Conservation (phyloP, 176 grass and related monocot genomes). For the Poa pratensis region DNA sequence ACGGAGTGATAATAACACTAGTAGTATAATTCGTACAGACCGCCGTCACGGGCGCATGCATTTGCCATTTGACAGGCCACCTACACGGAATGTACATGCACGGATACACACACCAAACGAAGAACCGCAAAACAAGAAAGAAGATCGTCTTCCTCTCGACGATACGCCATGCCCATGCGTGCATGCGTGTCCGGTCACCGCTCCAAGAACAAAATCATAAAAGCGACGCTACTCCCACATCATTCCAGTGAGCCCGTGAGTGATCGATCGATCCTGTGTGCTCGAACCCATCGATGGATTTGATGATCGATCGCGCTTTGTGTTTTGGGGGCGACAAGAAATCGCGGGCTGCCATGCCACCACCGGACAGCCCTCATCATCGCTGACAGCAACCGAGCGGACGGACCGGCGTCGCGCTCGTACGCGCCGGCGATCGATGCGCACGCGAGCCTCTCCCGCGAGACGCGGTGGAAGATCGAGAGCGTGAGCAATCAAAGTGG, state of each 20-base stretch:
- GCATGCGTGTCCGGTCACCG: not conserved
- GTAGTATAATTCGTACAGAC: not conserved
- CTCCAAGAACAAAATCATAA: not conserved
- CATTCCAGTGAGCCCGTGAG: not conserved
- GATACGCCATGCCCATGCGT: not conserved
- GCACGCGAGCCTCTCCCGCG: not conserved
- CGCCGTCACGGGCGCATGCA: not conserved
- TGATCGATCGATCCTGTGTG: not conserved
- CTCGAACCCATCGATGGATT: not conserved
- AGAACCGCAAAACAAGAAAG: not conserved
- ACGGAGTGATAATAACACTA: too few species aligned
- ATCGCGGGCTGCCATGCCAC: conserved; percentile 9
- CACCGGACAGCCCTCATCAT: not conserved
- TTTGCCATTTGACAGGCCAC: not conserved
- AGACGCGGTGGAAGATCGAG: not conserved
- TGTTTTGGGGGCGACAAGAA: not conserved
- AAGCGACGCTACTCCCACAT: not conserved
- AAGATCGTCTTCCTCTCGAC: not conserved
- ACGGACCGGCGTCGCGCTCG: not conserved
- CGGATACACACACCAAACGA: not conserved
- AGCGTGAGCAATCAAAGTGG: not conserved
- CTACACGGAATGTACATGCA: not conserved
- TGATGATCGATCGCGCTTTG: not conserved
- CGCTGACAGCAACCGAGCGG: conserved; percentile 3
- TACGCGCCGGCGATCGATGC: not conserved